A percentile compares a stretch with the other conserved stretches of the same genome.
phyloP scores from a whole-genome alignment of 2,329 filamentous ascomycete species.

The Sclerotinia sclerotiorum region DNA sequence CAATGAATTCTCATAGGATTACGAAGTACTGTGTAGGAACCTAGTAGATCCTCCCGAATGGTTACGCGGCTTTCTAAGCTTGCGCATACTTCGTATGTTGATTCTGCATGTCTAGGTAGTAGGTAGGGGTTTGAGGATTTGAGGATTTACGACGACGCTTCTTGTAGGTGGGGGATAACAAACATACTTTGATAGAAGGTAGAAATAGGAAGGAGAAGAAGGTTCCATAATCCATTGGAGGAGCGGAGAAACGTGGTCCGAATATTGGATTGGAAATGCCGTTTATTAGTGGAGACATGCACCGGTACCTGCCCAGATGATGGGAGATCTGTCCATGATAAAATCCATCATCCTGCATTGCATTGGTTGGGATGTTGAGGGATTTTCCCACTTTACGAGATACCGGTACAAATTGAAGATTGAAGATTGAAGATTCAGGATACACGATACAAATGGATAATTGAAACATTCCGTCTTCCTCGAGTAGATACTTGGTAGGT shows the following conservation, averaged over 20 bases:
- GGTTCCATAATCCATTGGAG: background rate
- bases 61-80: background rate
- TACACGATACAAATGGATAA: background rate
- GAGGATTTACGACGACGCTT: background rate
- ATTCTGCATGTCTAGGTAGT: background rate
- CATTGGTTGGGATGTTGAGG: conserved; percentile 1
- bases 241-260: background rate
- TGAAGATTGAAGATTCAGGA: too few species aligned
- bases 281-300: background rate
- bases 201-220: background rate
- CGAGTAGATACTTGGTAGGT: background rate
- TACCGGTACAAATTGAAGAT: too few species aligned
- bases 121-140: background rate
- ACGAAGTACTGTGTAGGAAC: too few species aligned
- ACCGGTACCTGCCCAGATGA: background rate
- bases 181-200: background rate
- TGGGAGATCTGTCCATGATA: conserved; percentile 1
- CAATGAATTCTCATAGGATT: background rate
- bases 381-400: background rate
- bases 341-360: background rate
- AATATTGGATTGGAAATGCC: background rate
- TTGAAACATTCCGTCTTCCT: background rate
- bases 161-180: background rate
- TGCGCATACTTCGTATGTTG: background rate
- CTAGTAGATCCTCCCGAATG: background rate